phyloP scores from a whole-genome alignment of 768 basidiomycete species.

The Phanerochaete sordida region DNA sequence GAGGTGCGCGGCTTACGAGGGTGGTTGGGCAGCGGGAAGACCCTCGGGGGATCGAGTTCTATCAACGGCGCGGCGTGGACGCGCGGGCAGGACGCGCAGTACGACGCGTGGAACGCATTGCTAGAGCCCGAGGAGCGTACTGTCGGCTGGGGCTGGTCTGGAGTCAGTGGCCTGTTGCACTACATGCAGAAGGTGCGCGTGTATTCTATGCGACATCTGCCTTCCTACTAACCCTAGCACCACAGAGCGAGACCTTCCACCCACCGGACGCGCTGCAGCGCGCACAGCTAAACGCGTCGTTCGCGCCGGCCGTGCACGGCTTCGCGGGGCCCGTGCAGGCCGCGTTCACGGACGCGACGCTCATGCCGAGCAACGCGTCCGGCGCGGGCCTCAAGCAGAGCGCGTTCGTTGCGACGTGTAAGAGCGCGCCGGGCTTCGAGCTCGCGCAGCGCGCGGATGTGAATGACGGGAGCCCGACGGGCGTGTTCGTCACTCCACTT shows the following conservation, averaged over 20 bases:
- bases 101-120: no score
- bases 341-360: neutral
- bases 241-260: conserved; percentile 9
- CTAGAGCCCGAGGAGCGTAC: no score
- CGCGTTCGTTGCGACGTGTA: neutral
- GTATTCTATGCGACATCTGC: no score
- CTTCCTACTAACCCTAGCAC: neutral
- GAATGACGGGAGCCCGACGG: neutral
- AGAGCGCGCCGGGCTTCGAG: neutral
- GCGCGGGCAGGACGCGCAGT: no score
- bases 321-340: conserved; percentile 24
- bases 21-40: no score
- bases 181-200: no score
- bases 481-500: neutral
- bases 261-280: conserved; percentile 4
- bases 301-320: conserved; percentile 23
- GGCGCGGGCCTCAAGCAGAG: neutral
- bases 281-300: conserved; percentile 5
- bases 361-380: neutral
- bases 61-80: no score
- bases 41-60: no score
- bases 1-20: no score
- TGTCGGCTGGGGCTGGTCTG: no score
- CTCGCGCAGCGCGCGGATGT: neutral
- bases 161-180: no score